Evolutionary conservation across 225 moss, liverwort and hornwort genomes (phyloP).

Genomic region (Sphagnum tenellum): DNA sequence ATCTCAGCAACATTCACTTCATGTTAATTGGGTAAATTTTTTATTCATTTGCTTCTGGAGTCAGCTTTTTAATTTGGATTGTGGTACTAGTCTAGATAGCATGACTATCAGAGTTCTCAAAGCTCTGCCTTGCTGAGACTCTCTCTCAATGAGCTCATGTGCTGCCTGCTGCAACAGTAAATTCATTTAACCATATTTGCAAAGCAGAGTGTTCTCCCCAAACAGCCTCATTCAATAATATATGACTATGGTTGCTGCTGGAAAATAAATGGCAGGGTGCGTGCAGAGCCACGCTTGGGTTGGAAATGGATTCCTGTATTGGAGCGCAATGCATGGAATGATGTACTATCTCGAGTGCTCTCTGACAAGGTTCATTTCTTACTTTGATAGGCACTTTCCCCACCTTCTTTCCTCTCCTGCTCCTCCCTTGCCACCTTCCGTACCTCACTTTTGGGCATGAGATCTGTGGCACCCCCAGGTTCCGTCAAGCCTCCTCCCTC

Average conservation of each 20-base stretch:
- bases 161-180: too few species aligned
- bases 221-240: too few species aligned
- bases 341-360: constrained; percentile 58
- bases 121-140: background rate
- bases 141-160: too few species aligned
- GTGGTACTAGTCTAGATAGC: background rate
- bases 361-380: constrained; percentile 43
- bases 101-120: background rate
- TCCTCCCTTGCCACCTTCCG: background rate
- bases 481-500: too few species aligned
- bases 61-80: background rate
- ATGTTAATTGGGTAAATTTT: constrained; percentile 55
- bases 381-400: background rate
- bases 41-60: background rate
- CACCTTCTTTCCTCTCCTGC: background rate
- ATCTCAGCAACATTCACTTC: constrained; percentile 65
- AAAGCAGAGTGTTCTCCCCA: too few species aligned
- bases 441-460: background rate
- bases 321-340: constrained; percentile 89
- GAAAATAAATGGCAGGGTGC: constrained; percentile 24
- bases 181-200: too few species aligned
- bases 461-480: background rate
- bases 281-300: constrained; percentile 79
- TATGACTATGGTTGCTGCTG: too few species aligned
- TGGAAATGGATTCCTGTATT: constrained; percentile 59